Conservation (phyloP, 106 monocot species). For the Posidonia australis region DNA sequence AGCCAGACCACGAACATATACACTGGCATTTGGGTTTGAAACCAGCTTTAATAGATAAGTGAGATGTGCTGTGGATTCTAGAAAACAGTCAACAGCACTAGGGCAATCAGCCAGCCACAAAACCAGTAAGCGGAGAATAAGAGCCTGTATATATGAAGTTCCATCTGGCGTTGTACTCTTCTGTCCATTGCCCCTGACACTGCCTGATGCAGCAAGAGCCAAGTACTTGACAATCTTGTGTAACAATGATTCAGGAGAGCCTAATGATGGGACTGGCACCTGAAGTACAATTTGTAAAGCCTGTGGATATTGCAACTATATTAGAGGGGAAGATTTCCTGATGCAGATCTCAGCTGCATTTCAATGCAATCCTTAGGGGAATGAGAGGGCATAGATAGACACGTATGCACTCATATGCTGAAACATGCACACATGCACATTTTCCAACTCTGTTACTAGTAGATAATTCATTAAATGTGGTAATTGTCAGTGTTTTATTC, state of each 20-base stretch:
- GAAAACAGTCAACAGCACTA: slow-evolving; percentile 57
- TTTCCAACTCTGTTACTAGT: too few relatives aligned
- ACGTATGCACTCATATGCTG: too few relatives aligned
- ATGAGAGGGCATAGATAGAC: too few relatives aligned
- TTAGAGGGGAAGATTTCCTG: slow-evolving; percentile 2
- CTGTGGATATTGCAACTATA: slow-evolving; percentile 27
- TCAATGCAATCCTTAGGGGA: too few relatives aligned
- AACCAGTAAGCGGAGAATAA: slow-evolving; percentile 64
- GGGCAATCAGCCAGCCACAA: slow-evolving; percentile 78
- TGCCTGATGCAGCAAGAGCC: slow-evolving; percentile 47
- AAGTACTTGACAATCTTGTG: slow-evolving; percentile 72
- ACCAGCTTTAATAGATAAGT: slow-evolving; percentile 60
- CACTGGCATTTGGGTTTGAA: slow-evolving; percentile 26
- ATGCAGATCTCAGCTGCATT: too few relatives aligned
- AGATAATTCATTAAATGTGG: too few relatives aligned
- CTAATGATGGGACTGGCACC: slow-evolving; percentile 58
- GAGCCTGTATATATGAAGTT: slow-evolving; percentile 39
- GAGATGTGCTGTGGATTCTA: slow-evolving; percentile 65
- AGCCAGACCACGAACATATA: slow-evolving; percentile 56
- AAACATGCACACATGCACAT: too few relatives aligned
- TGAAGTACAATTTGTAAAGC: slow-evolving; percentile 61
- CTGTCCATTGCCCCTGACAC: slow-evolving; percentile 27
- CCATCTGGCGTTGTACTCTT: slow-evolving; percentile 9
- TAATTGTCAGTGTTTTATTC: too few relatives aligned
- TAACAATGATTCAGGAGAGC: slow-evolving; percentile 61